A percentile compares a stretch with the other conserved stretches of the same genome.
Evolutionary conservation across 208 protist species (phyloP).

Genomic region (Strigomonas galati): DNA sequence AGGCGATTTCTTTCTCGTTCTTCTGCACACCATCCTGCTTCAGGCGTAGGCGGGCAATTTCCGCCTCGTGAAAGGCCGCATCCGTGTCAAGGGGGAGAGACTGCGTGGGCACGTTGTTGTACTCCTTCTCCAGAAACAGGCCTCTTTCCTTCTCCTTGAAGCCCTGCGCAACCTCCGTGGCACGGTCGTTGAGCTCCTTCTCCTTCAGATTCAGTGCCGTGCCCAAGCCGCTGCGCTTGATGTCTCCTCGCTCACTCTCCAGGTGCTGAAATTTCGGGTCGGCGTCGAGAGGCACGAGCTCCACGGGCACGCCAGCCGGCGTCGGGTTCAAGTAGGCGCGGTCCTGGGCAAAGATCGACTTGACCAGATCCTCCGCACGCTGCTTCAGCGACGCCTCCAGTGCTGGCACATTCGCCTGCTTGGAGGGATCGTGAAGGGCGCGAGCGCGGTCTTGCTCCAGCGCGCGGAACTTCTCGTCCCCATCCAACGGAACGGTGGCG

Average conservation of each 20-base stretch:
- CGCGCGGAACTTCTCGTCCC: constrained; percentile 24
- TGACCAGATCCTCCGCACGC: constrained; percentile 34
- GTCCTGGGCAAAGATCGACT: constrained; percentile 28
- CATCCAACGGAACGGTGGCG: constrained; percentile 24
- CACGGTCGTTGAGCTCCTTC: constrained; percentile 35
- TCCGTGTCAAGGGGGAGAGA: constrained; percentile 42
- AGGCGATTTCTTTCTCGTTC: constrained; percentile 28
- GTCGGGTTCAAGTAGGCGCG: constrained; percentile 43
- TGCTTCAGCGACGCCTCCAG: constrained; percentile 42
- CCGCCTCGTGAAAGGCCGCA: constrained; percentile 25
- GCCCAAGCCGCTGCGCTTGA: constrained; percentile 17
- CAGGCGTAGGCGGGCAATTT: constrained; percentile 44
- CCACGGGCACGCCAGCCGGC: constrained; percentile 35
- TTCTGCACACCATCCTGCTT: constrained; percentile 25
- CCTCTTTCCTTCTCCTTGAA: constrained; percentile 29
- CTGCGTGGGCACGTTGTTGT: constrained; percentile 54
- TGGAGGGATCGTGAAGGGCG: constrained; percentile 17
- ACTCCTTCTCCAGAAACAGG: constrained; percentile 41
- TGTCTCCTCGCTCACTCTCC: constrained; percentile 37
- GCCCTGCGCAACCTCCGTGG: constrained; percentile 30
- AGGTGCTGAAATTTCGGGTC: constrained; percentile 39
- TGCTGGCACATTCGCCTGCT: neutral
- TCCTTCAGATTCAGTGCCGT: constrained; percentile 25
- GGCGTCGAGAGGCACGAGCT: constrained; percentile 35
- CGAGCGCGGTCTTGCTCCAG: constrained; percentile 22